Percentiles rank a stretch among this genome's conserved stretches.
These are phyloP conservation scores for Claviceps monticola DNA, from an alignment of 2,329 filamentous ascomycete genomes.

Conservation along the genomic window DNA sequence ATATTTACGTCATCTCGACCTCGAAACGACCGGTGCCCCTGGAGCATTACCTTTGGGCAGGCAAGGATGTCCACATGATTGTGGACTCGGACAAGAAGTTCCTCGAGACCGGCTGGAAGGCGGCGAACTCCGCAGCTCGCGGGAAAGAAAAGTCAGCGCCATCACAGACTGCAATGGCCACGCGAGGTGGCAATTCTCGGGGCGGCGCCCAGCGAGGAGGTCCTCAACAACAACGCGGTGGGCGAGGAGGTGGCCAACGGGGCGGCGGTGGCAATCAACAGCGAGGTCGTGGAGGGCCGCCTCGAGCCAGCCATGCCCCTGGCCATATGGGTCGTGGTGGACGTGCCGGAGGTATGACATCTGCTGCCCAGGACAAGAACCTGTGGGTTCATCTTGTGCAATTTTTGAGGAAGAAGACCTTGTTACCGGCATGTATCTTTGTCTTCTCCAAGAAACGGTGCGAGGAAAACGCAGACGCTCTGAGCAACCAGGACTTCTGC, in stretches of 20 bases:
- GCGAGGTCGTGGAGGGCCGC: constrained; percentile 37
- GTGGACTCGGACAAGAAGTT: constrained; percentile 89
- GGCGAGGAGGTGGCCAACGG: constrained; percentile 17
- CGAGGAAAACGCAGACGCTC: constrained; percentile 89
- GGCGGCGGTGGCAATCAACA: constrained; percentile 40
- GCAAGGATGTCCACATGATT: constrained; percentile 85
- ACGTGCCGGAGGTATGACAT: constrained; percentile 71
- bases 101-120: constrained; percentile 86
- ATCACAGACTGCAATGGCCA: constrained; percentile 19
- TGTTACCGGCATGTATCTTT: constrained; percentile 91
- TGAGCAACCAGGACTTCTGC: constrained; percentile 91
- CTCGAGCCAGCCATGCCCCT: constrained; percentile 45
- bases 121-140: constrained; percentile 69
- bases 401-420: constrained; percentile 70
- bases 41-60: constrained; percentile 93
- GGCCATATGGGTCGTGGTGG: constrained; percentile 88
- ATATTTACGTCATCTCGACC: constrained; percentile 98
- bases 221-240: constrained; percentile 29
- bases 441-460: constrained; percentile 98
- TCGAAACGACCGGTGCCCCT: constrained; percentile 88
- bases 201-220: constrained; percentile 23
- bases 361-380: constrained; percentile 86
- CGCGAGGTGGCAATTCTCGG: constrained; percentile 24
- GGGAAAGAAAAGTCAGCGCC: constrained; percentile 64
- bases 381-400: constrained; percentile 94